phyloP scores from a whole-genome alignment of 208 protist species.

The Leishmania braziliensis region DNA sequence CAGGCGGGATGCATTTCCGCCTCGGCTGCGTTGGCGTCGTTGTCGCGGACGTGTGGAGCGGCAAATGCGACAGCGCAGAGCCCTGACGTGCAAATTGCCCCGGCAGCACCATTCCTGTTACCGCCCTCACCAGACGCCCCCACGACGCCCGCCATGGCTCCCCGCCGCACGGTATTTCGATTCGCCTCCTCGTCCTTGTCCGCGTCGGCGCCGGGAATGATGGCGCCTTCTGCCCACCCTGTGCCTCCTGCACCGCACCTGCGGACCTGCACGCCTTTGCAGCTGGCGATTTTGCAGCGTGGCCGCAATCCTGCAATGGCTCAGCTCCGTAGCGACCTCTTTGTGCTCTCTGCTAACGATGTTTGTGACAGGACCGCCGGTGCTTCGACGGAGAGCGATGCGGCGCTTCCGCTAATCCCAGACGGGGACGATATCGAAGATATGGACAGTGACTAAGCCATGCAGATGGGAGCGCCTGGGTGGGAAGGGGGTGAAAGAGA shows the following conservation, averaged over 20 bases:
- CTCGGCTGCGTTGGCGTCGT: background rate
- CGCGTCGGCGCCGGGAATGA: background rate
- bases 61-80: background rate
- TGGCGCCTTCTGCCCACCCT: background rate
- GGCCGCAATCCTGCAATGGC: slow-evolving; percentile 13
- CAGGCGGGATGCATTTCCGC: background rate
- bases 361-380: background rate
- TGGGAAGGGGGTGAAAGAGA: background rate
- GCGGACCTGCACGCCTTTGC: slow-evolving; percentile 23
- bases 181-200: slow-evolving; percentile 15
- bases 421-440: slow-evolving; percentile 31
- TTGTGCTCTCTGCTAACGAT: background rate
- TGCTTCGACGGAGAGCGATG: background rate
- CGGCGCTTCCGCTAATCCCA: slow-evolving; percentile 19
- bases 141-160: background rate
- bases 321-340: slow-evolving; percentile 15
- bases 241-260: background rate
- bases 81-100: background rate
- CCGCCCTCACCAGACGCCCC: background rate
- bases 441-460: background rate
- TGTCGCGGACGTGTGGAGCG: background rate
- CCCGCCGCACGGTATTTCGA: slow-evolving; percentile 41
- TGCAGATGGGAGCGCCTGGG: background rate
- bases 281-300: slow-evolving; percentile 28
- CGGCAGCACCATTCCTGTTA: background rate